Conservation (phyloP, 2,329 filamentous ascomycete genomes). For the Aureobasidium sp. region DNA sequence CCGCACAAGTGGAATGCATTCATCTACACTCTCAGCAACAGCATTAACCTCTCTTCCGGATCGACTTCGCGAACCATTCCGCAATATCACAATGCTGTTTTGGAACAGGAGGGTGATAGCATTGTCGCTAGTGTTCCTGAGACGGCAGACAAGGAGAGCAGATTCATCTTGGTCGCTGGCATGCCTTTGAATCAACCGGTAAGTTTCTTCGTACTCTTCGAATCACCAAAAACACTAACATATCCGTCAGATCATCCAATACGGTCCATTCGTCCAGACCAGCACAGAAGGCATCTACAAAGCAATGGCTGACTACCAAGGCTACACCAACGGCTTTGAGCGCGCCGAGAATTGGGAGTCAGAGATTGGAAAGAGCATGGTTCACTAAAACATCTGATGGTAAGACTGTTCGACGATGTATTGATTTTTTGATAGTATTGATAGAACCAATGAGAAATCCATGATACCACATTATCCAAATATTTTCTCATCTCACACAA, state of each 20-base stretch:
- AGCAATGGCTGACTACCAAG: slow-evolving; percentile 70
- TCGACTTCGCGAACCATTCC: slow-evolving; percentile 48
- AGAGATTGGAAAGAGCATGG: slow-evolving; percentile 78
- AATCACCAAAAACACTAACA: not conserved
- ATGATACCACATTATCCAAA: not conserved
- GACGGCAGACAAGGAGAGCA: slow-evolving; percentile 51
- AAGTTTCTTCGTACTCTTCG: not conserved
- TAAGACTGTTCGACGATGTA: no score
- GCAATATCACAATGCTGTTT: slow-evolving; percentile 83
- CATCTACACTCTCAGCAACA: slow-evolving; percentile 74
- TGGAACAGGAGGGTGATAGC: slow-evolving; percentile 70
- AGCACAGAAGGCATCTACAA: slow-evolving; percentile 66
- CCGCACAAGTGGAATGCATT: slow-evolving; percentile 86
- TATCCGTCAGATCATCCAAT: slow-evolving; percentile 57
- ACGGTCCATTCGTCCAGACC: slow-evolving; percentile 76
- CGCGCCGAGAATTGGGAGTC: slow-evolving; percentile 71
- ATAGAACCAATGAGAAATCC: no score
- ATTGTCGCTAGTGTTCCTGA: slow-evolving; percentile 65
- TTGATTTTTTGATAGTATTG: no score
- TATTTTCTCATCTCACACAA: no score
- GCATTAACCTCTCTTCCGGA: slow-evolving; percentile 54
- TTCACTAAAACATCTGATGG: slow-evolving; percentile 16
- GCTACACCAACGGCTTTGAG: slow-evolving; percentile 70
- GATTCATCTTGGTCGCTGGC: slow-evolving; percentile 68
- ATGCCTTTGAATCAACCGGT: slow-evolving; percentile 67